Base-by-base conservation (phyloP, 306 rosid species). In the Rosa rugosa region DNA sequence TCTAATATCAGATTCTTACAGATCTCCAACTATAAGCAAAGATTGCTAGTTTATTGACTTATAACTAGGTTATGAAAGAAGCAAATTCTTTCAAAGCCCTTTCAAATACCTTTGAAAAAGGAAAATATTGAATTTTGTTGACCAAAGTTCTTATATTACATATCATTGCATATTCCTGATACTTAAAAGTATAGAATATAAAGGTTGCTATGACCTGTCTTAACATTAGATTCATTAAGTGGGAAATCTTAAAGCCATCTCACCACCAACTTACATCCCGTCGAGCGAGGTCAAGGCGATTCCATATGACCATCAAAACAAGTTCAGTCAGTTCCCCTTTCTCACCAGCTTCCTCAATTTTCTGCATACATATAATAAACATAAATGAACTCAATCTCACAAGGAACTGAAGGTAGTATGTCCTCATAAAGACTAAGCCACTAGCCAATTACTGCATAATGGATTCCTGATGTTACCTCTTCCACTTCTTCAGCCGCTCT, bases 251-350 rank as follows among this genome's bases (percentile, higher is more conserved):
- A 63, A 27, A 75, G 78, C 81, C 10, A 66, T 57, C 76, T 78
- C 75, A 75, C 45, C 31, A 72, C n/a, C 59, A 84, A 87, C 97
- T 87, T 82, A 95, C 98, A 85, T 95, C 99, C 78, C 87, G 96
- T 7, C 94, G 92, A n/a, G 99, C 98, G 50, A 95, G 94, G 83
- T 95, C 98, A 77, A 91, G 98, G 74, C 94, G 99, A 82, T 95
- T 92, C 99, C 99, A 92, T 86, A 95, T 89, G 81, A 91, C 94
- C 90, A 95, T 81, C 71, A 95, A 88, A 79, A 95, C 99, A 88
- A 95, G 99, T 81, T 95, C 96, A 11, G 87, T 89, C 73, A 95
- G 91, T 79, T 92, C 98, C 74, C 98, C 99, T 83, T 77, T 92
- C 90, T 92, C 98, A 11, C 97, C 98, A 81, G 97, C 97, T 83